Evolutionary conservation across 75 land plant species (phyloP), one percentile per base, ranked within the genome.

Genomic region (Pinus albicaulis): DNA sequence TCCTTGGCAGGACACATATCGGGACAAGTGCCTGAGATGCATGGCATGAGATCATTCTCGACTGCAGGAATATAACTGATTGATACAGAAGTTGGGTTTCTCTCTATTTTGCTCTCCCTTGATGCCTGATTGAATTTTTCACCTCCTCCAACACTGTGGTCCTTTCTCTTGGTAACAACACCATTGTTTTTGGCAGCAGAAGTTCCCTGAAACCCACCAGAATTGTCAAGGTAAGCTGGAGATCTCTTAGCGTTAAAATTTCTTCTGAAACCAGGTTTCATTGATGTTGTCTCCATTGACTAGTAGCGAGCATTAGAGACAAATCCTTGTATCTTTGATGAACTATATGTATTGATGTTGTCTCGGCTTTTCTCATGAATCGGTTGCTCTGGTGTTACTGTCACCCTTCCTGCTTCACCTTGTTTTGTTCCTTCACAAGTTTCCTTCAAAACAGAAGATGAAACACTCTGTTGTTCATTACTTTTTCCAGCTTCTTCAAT

Each of bases 1-100:
- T n/a, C n/a, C n/a, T n/a, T n/a, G n/a, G n/a, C 88, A 26, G 91
- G 92, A 70, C 92, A 90, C 92, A 90, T 90, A 78, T 90, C 92
- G 72, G 88, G 86, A 78, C 92, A 90, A 24, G 80, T 83, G 4
- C 92, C 92, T 48, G 84, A 63, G 24, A 90, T 79, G 69, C 62
- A 69, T 34, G 84, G 76, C 23, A 6, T 7, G 52, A 19, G 31
- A 63, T 63, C 66, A 15, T 63, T 19, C 38, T 31, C 22, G 4
- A 17, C 38, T 38, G 38, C 44, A 66, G 20, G 48, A 28, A n/a
- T 12, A 38, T 66, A 5, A 6, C 48, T 38, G 20, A 44, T 31
- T 66, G 20, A 66, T 66, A 20, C 44, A 10, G 10, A 19, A 17
- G 7, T 66, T 8, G 0, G 48, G 48, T 44, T 44, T 44, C 48